Evolutionary conservation across 805 yeast species (phyloP).

Genomic region (Danielozyma ontarioensis): DNA sequence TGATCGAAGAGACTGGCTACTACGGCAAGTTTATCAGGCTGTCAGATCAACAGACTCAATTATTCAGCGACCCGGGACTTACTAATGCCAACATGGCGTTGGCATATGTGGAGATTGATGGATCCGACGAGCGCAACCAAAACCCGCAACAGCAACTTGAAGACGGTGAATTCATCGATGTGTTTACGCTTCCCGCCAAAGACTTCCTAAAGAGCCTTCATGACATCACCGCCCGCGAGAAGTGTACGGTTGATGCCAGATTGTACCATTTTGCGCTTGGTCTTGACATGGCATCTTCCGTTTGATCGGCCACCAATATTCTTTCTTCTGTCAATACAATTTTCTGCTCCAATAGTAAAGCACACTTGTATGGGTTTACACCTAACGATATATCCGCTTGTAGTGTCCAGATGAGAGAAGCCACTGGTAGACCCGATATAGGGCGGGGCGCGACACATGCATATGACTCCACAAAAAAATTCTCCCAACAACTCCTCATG

Average conservation of each 20-base stretch:
- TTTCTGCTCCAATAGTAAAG: too few species aligned
- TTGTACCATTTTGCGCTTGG: slow-evolving; percentile 86
- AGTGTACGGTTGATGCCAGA: slow-evolving; percentile 80
- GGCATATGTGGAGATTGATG: slow-evolving; percentile 74
- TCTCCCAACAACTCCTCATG: too few species aligned
- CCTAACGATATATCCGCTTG: too few species aligned
- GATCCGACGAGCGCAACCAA: slow-evolving; percentile 56
- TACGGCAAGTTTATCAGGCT: slow-evolving; percentile 52
- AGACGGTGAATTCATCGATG: slow-evolving; percentile 88
- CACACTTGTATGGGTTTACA: too few species aligned
- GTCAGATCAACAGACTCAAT: slow-evolving; percentile 19
- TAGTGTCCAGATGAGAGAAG: too few species aligned
- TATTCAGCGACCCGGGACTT: slow-evolving; percentile 77
- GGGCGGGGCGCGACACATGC: too few species aligned
- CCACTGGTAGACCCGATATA: too few species aligned
- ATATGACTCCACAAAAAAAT: too few species aligned
- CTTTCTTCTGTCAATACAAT: too few species aligned
- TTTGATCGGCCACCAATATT: not conserved
- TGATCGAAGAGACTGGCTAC: slow-evolving; percentile 91
- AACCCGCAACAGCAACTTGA: slow-evolving; percentile 75
- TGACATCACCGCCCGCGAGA: slow-evolving; percentile 48
- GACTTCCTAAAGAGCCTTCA: slow-evolving; percentile 51
- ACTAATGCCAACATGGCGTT: slow-evolving; percentile 83
- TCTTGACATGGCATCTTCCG: slow-evolving; percentile 44
- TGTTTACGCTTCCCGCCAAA: slow-evolving; percentile 66